Evolutionary conservation across 352 stramenopile genomes (phyloP).

Genomic region (Globisporangium parvum): DNA sequence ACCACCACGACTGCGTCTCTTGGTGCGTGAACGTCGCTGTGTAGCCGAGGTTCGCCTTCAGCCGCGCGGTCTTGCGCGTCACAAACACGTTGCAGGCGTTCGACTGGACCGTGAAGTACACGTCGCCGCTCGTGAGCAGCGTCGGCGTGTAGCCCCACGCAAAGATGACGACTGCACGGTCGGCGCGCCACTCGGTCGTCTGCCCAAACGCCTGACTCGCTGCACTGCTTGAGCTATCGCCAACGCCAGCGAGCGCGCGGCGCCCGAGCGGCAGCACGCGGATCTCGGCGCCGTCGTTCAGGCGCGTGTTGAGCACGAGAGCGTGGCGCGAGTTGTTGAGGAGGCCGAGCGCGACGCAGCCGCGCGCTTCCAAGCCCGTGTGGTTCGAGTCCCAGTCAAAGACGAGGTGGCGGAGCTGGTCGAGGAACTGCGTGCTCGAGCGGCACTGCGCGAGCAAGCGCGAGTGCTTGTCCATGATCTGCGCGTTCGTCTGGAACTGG

Average conservation of each 20-base stretch:
- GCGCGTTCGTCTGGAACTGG: constrained; percentile 65
- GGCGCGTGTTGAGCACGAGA: constrained; percentile 54
- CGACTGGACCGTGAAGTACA: constrained; percentile 79
- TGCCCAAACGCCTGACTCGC: constrained; percentile 6
- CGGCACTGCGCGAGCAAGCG: constrained; percentile 33
- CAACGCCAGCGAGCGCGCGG: constrained; percentile 41
- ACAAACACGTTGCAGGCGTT: constrained; percentile 80
- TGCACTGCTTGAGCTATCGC: constrained; percentile 15
- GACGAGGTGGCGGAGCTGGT: constrained; percentile 66
- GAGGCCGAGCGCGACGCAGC: constrained; percentile 65
- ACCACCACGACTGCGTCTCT: constrained; percentile 75
- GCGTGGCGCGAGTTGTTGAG: constrained; percentile 78
- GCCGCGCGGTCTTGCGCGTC: constrained; percentile 69
- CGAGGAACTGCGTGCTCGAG: constrained; percentile 48
- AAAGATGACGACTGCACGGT: constrained; percentile 72
- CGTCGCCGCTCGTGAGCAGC: constrained; percentile 71
- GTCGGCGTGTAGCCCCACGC: constrained; percentile 84
- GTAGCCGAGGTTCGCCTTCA: constrained; percentile 74
- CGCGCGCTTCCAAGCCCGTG: constrained; percentile 67
- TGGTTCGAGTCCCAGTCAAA: constrained; percentile 87
- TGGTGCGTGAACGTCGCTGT: constrained; percentile 81
- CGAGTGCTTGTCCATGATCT: constrained; percentile 74
- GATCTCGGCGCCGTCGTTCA: constrained; percentile 75
- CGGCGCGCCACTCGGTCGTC: constrained; percentile 42
- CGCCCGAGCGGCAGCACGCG: constrained; percentile 56